Percentiles rank a stretch among this genome's conserved stretches.
These are phyloP conservation scores for Ophiorrhiza pumila DNA, from an alignment of 257 asterid species.

Conservation along the genomic window DNA sequence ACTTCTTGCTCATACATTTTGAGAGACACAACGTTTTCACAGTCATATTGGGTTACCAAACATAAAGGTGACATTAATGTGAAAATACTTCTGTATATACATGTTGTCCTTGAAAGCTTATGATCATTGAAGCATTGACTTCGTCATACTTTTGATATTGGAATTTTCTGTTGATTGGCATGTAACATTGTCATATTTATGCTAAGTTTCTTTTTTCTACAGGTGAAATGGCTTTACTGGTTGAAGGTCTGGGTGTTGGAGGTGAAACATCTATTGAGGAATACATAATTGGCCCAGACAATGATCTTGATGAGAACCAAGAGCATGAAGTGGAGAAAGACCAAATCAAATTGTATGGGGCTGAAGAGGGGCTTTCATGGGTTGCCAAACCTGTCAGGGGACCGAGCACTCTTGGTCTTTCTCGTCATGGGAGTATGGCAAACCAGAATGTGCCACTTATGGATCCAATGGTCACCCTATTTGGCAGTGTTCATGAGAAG, in stretches of 20 bases:
- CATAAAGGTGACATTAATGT: background rate
- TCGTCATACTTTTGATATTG: background rate
- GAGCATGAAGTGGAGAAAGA: slow-evolving; percentile 61
- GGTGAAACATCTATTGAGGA: slow-evolving; percentile 88
- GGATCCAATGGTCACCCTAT: slow-evolving; percentile 91
- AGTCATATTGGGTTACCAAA: background rate
- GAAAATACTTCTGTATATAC: background rate
- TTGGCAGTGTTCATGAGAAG: slow-evolving; percentile 87
- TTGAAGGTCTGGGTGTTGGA: slow-evolving; percentile 79
- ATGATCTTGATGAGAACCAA: slow-evolving; percentile 46
- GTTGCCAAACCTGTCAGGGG: slow-evolving; percentile 80
- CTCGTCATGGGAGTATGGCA: slow-evolving; percentile 78
- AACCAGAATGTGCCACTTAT: slow-evolving; percentile 46
- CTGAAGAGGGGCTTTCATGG: slow-evolving; percentile 95
- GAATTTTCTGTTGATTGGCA: background rate
- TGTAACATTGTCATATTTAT: background rate
- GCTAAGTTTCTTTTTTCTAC: slow-evolving; percentile 16
- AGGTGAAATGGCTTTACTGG: slow-evolving; percentile 95
- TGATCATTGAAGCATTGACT: background rate
- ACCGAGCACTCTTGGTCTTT: slow-evolving; percentile 61
- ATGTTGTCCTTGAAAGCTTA: background rate
- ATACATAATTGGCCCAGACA: slow-evolving; percentile 74
- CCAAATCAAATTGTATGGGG: slow-evolving; percentile 74
- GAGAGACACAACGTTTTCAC: background rate
- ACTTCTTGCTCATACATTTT: background rate